phyloP scores from a whole-genome alignment of 345 rosid species.

The Populus davidiana region DNA sequence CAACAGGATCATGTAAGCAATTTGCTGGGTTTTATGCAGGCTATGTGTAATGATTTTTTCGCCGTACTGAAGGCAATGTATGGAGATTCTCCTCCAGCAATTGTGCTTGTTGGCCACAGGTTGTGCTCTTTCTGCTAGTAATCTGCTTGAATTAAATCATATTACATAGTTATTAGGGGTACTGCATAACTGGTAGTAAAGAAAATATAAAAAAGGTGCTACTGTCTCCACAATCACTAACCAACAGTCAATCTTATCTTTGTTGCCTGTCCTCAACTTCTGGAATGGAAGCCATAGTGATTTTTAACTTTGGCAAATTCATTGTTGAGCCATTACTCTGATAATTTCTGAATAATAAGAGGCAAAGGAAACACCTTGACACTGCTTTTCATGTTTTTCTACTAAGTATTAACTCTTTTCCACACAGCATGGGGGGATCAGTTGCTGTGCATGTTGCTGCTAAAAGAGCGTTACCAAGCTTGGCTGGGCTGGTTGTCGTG shows the following conservation, averaged over 20 bases:
- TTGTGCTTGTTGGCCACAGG: constrained; percentile 97
- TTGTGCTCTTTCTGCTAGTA: constrained; percentile 18
- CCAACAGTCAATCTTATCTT: not conserved
- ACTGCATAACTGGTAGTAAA: not conserved
- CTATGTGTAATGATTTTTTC: constrained; percentile 82
- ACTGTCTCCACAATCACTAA: not conserved
- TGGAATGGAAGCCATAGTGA: not conserved
- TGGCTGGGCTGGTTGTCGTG: constrained; percentile 87
- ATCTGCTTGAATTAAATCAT: not conserved
- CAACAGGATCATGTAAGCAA: not conserved
- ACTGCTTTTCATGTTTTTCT: not conserved
- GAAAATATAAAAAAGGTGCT: not conserved
- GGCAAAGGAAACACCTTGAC: not conserved
- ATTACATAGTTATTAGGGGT: not conserved
- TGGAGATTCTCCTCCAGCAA: constrained; percentile 87
- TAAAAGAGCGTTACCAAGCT: constrained; percentile 54
- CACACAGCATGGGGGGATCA: constrained; percentile 92
- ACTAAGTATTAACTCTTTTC: not conserved
- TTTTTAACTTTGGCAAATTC: not conserved
- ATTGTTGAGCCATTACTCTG: not conserved
- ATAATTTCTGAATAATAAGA: not conserved
- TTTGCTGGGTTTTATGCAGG: constrained; percentile 44
- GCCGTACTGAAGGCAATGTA: constrained; percentile 76
- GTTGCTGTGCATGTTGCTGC: constrained; percentile 95
- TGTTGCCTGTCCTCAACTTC: not conserved